phyloP scores from a whole-genome alignment of 1,284 basidiomycete genomes.

The Ceratorhiza oryzae-sativae region DNA sequence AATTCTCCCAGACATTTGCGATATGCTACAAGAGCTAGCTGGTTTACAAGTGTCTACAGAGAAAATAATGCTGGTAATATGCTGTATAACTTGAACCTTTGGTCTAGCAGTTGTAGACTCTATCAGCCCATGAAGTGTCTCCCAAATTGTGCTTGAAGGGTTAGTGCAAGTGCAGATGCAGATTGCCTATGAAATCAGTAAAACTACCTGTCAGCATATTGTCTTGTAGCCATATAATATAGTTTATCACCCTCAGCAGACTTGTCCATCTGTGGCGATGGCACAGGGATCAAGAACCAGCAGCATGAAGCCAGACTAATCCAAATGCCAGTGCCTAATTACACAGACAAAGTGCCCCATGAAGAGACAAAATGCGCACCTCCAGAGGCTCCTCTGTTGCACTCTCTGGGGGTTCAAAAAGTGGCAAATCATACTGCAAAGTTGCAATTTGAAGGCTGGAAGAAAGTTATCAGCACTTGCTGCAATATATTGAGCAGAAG shows the following conservation, averaged over 20 bases:
- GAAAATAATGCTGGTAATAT: neutral
- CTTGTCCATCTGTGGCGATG: constrained; percentile 22
- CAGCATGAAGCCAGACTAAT: constrained; percentile 17
- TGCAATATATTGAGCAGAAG: neutral
- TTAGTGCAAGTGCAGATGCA: constrained; percentile 4
- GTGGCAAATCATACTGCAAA: constrained; percentile 10
- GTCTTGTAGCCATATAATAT: no score
- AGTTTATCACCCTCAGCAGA: neutral
- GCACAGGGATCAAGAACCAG: constrained; percentile 26
- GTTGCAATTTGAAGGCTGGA: constrained; percentile 10
- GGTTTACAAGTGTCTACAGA: neutral
- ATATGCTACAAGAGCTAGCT: neutral
- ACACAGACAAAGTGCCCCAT: neutral
- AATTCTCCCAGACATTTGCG: neutral
- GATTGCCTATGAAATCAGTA: constrained; percentile 1
- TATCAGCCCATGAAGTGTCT: constrained; percentile 1
- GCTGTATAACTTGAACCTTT: neutral
- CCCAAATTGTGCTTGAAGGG: neutral
- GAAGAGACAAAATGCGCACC: neutral
- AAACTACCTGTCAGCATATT: neutral
- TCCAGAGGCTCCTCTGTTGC: neutral
- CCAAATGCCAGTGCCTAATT: neutral
- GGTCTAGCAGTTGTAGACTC: neutral
- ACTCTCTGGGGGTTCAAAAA: constrained; percentile 16
- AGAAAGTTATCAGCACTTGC: neutral